Conservation (phyloP, 2,329 filamentous ascomycete species). For the Aspergillus chevalieri region DNA sequence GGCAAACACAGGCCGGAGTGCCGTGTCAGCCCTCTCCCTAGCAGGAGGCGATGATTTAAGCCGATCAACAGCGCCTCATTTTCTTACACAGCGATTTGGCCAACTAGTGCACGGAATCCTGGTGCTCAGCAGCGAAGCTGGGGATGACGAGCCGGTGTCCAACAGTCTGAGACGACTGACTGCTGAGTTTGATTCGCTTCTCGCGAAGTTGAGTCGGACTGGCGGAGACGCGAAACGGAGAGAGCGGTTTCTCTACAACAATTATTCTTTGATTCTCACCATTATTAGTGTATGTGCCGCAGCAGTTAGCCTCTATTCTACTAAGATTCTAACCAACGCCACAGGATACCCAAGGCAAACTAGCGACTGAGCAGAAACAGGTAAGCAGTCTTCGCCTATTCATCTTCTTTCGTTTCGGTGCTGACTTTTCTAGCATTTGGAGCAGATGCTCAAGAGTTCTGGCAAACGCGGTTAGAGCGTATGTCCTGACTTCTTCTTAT, state of each 20-base stretch:
- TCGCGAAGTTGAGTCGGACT: conserved; percentile 73
- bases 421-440: conserved; percentile 32
- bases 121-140: conserved; percentile 76
- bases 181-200: conserved; percentile 74
- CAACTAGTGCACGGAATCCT: conserved; percentile 85
- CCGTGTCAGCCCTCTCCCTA: conserved; percentile 50
- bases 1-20: conserved; percentile 41
- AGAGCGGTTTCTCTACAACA: conserved; percentile 87
- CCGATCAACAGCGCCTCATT: conserved; percentile 64
- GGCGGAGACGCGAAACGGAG: conserved; percentile 70
- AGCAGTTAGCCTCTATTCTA: background rate
- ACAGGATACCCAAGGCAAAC: conserved; percentile 43
- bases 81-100: conserved; percentile 89
- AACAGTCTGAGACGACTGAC: conserved; percentile 72
- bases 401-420: background rate
- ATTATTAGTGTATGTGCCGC: conserved; percentile 63
- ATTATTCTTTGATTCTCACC: conserved; percentile 88
- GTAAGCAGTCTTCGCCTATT: conserved; percentile 16
- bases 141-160: conserved; percentile 87
- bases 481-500: background rate
- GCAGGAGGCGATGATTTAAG: conserved; percentile 42
- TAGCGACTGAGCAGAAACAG: conserved; percentile 62
- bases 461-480: conserved; percentile 22
- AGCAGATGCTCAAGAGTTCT: conserved; percentile 33
- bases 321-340: conserved; percentile 7